Conservation (phyloP, 306 rosid genomes). For the Fragaria vesca region DNA sequence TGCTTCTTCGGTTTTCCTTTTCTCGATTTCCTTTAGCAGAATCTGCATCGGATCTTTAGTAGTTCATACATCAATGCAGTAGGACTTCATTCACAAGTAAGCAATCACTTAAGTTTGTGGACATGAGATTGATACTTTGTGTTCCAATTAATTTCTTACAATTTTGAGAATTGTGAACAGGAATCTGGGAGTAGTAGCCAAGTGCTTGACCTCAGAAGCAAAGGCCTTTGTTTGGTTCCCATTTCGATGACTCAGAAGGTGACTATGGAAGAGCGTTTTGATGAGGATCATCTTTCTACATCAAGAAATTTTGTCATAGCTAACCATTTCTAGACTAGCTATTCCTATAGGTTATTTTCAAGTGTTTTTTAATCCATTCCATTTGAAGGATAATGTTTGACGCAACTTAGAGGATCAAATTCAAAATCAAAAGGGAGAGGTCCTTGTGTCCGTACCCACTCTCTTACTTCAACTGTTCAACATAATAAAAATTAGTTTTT, state of each 20-base stretch:
- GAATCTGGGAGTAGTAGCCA: conserved; percentile 23
- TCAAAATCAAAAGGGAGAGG: background rate
- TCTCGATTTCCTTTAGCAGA: conserved; percentile 23
- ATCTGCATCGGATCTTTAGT: conserved; percentile 34
- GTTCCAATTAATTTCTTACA: background rate
- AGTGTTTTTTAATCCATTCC: background rate
- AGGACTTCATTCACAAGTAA: conserved; percentile 32
- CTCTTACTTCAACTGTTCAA: background rate
- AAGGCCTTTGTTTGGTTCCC: conserved; percentile 50
- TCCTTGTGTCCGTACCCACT: background rate
- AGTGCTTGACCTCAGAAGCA: conserved; percentile 35
- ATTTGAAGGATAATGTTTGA: background rate
- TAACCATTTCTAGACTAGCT: conserved; percentile 6
- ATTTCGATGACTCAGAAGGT: conserved; percentile 31
- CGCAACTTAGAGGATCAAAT: background rate
- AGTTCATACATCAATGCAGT: conserved; percentile 26
- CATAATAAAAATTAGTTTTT: background rate
- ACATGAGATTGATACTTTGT: background rate
- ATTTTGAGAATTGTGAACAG: conserved; percentile 20
- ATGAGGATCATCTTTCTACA: conserved; percentile 17
- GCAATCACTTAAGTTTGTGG: background rate
- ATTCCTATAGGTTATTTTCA: background rate
- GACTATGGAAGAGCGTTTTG: conserved; percentile 24
- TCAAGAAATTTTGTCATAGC: conserved; percentile 19
- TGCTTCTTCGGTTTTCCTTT: background rate